A percentile compares a stretch with the other conserved stretches of the same genome.
Conservation (phyloP, 1,139 yeast species). For the Geotrichum carabidarum region DNA sequence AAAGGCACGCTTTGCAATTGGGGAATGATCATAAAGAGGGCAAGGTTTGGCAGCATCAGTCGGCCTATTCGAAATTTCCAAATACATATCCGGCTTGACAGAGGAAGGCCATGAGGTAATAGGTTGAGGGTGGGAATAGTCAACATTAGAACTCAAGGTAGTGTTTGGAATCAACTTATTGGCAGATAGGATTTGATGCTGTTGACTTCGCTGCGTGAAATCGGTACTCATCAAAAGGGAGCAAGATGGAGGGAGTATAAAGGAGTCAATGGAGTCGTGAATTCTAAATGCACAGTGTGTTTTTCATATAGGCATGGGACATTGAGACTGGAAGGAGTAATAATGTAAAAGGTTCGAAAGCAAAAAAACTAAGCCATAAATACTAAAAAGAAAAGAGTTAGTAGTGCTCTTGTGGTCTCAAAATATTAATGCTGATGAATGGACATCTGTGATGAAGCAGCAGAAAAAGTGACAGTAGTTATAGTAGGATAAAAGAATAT, state of each 20-base stretch:
- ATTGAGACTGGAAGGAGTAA: background rate
- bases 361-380: constrained; percentile 3
- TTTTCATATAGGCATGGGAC: background rate
- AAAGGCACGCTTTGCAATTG: no score
- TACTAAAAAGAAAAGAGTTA: background rate
- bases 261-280: background rate
- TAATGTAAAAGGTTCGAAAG: background rate
- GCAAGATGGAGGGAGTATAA: background rate
- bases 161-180: background rate
- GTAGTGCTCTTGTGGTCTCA: no score
- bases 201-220: constrained; percentile 3
- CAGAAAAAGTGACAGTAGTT: no score
- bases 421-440: no score
- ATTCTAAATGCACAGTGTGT: background rate
- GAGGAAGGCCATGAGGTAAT: background rate
- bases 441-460: no score
- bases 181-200: background rate
- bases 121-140: background rate
- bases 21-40: background rate
- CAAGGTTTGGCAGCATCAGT: background rate
- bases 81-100: constrained; percentile 1
- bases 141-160: constrained; percentile 5
- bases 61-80: background rate
- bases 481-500: no score
- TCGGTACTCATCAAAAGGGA: constrained; percentile 6